Evolutionary conservation across 352 stramenopile genomes (phyloP).

Genomic region (Phytophthora tentaculata): DNA sequence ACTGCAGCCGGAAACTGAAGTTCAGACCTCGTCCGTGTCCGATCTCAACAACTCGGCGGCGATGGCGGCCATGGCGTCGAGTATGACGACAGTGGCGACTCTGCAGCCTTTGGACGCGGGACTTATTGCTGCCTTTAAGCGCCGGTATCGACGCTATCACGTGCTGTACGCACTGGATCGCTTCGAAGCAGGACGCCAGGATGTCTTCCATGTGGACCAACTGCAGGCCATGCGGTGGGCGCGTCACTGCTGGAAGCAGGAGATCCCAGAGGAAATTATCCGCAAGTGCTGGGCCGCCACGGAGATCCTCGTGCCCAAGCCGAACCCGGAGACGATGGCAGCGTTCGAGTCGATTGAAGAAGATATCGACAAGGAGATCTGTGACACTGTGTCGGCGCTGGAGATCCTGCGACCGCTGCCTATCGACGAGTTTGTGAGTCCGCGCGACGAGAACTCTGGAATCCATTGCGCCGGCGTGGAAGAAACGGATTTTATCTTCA

Average conservation of each 20-base stretch:
- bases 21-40: not conserved
- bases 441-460: slow-evolving; percentile 47
- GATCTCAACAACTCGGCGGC: slow-evolving; percentile 17
- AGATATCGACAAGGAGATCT: slow-evolving; percentile 55
- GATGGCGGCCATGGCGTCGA: slow-evolving; percentile 21
- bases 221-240: slow-evolving; percentile 64
- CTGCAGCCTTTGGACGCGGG: slow-evolving; percentile 51
- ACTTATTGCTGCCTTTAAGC: slow-evolving; percentile 58
- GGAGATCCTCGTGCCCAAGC: slow-evolving; percentile 37
- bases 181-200: slow-evolving; percentile 50
- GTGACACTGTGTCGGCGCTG: slow-evolving; percentile 48
- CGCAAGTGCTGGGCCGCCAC: slow-evolving; percentile 51
- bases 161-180: slow-evolving; percentile 61
- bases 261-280: slow-evolving; percentile 40
- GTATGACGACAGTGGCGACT: slow-evolving; percentile 21
- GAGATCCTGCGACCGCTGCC: slow-evolving; percentile 48
- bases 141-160: slow-evolving; percentile 58
- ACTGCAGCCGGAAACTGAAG: slow-evolving; percentile 15
- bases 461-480: slow-evolving; percentile 54
- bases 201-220: slow-evolving; percentile 56
- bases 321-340: slow-evolving; percentile 25
- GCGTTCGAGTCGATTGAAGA: slow-evolving; percentile 49
- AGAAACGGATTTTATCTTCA: slow-evolving; percentile 52
- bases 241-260: slow-evolving; percentile 52
- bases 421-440: slow-evolving; percentile 59